Percentiles rank a stretch among this genome's conserved stretches.
Evolutionary conservation across 2,329 filamentous ascomycete genomes (phyloP).

Genomic region (Epichloe festucae): DNA sequence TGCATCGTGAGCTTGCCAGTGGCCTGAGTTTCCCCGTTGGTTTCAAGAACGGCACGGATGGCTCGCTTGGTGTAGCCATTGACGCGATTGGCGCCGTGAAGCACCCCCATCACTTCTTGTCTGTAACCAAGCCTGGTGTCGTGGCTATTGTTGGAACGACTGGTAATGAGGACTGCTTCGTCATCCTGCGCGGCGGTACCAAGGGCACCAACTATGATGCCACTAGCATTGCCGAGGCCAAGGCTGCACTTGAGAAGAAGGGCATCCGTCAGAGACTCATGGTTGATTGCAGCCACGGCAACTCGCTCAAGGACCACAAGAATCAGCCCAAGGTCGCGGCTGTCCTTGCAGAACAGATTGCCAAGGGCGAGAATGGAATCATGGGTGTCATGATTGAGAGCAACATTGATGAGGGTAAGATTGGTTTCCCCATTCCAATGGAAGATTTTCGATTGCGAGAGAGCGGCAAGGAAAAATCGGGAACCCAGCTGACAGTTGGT

Average conservation of each 20-base stretch:
- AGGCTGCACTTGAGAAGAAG: slow-evolving; percentile 70
- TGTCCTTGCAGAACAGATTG: slow-evolving; percentile 70
- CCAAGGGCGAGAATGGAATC: slow-evolving; percentile 75
- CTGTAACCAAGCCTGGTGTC: slow-evolving; percentile 93
- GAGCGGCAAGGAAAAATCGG: too few relatives aligned
- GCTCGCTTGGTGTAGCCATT: slow-evolving; percentile 78
- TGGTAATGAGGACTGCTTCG: slow-evolving; percentile 94
- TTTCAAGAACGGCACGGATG: slow-evolving; percentile 99
- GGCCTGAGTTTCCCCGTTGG: slow-evolving; percentile 95
- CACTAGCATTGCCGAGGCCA: slow-evolving; percentile 65
- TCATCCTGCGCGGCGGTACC: slow-evolving; percentile 84
- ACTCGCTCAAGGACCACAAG: slow-evolving; percentile 92
- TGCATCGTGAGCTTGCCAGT: slow-evolving; percentile 90
- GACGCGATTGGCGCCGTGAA: slow-evolving; percentile 87
- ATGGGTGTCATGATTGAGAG: slow-evolving; percentile 98
- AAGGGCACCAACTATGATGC: slow-evolving; percentile 90
- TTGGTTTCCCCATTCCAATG: background rate
- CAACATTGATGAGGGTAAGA: slow-evolving; percentile 69
- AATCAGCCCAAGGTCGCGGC: slow-evolving; percentile 78
- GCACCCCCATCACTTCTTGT: slow-evolving; percentile 86
- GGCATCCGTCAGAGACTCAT: slow-evolving; percentile 63
- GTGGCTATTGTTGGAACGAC: slow-evolving; percentile 88
- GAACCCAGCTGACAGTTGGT: background rate
- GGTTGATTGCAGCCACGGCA: slow-evolving; percentile 97
- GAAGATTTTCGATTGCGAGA: background rate